These are phyloP conservation scores for Astrephomene gubernaculifera DNA, from an alignment of 139 green algal species.

Conservation along the genomic window DNA sequence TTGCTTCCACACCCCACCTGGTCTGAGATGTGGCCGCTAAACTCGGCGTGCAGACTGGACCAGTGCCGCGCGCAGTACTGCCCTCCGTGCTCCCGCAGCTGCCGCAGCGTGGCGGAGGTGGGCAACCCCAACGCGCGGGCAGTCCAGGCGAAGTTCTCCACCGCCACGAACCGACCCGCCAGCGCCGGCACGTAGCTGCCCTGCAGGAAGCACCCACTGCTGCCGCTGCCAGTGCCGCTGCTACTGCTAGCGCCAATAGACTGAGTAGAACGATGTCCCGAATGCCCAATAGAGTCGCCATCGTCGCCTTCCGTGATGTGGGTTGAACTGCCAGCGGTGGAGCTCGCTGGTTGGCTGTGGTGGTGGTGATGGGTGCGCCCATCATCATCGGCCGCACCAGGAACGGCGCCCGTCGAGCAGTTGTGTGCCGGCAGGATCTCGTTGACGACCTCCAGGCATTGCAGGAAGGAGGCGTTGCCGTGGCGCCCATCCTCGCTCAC, in stretches of 20 bases:
- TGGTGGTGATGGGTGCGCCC: too few relatives aligned
- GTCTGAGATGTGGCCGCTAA: constrained; percentile 54
- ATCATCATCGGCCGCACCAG: too few relatives aligned
- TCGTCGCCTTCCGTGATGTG: not conserved
- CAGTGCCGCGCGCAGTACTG: constrained; percentile 55
- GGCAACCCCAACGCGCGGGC: constrained; percentile 51
- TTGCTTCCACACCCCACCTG: constrained; percentile 32
- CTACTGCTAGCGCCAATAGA: not conserved
- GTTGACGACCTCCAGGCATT: constrained; percentile 42
- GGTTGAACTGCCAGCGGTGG: too few relatives aligned
- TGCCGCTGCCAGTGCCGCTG: not conserved
- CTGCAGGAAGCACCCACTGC: constrained; percentile 18
- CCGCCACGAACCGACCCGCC: constrained; percentile 44
- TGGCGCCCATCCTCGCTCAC: constrained; percentile 41
- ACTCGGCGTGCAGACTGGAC: constrained; percentile 51
- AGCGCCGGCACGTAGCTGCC: constrained; percentile 22
- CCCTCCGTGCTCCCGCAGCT: constrained; percentile 44
- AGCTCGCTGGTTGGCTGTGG: not conserved
- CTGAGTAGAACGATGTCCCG: too few relatives aligned
- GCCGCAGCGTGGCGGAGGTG: constrained; percentile 34
- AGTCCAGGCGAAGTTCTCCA: constrained; percentile 65
- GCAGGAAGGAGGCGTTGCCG: constrained; percentile 40
- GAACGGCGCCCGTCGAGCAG: not conserved
- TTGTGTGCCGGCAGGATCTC: constrained; percentile 41
- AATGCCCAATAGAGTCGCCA: too few relatives aligned